phyloP scores from a whole-genome alignment of 1,139 yeast species.

The Candida sanyaensis region DNA sequence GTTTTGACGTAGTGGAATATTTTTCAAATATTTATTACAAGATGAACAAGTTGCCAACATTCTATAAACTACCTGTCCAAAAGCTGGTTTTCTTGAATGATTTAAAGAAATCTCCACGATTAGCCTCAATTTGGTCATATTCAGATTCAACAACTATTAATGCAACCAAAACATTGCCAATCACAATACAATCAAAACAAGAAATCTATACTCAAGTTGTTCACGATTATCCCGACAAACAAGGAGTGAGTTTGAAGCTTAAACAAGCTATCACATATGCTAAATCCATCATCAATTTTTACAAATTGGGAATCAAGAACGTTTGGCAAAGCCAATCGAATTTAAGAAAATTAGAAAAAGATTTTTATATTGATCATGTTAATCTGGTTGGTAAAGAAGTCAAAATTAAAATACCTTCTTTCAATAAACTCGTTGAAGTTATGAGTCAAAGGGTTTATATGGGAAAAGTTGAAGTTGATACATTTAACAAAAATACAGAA shows the following conservation, averaged over 20 bases:
- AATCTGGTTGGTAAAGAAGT: slow-evolving; percentile 27
- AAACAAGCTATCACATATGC: slow-evolving; percentile 42
- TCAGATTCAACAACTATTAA: slow-evolving; percentile 20
- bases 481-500: slow-evolving; percentile 16
- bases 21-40: background rate
- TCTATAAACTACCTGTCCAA: slow-evolving; percentile 20
- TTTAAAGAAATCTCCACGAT: slow-evolving; percentile 18
- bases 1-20: background rate
- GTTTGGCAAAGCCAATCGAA: slow-evolving; percentile 46
- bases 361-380: slow-evolving; percentile 23
- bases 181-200: slow-evolving; percentile 30
- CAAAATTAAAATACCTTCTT: slow-evolving; percentile 29
- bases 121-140: slow-evolving; percentile 19
- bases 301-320: slow-evolving; percentile 52
- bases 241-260: slow-evolving; percentile 24
- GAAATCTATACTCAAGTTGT: slow-evolving; percentile 31
- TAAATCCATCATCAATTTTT: slow-evolving; percentile 45
- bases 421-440: slow-evolving; percentile 26
- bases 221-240: slow-evolving; percentile 19
- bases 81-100: slow-evolving; percentile 15
- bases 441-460: slow-evolving; percentile 41
- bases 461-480: slow-evolving; percentile 27
- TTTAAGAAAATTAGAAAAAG: slow-evolving; percentile 22
- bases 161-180: slow-evolving; percentile 42
- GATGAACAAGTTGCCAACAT: slow-evolving; percentile 4